Evolutionary conservation across 148 eudicot species (phyloP).

Genomic region (Suaeda aralocaspica): DNA sequence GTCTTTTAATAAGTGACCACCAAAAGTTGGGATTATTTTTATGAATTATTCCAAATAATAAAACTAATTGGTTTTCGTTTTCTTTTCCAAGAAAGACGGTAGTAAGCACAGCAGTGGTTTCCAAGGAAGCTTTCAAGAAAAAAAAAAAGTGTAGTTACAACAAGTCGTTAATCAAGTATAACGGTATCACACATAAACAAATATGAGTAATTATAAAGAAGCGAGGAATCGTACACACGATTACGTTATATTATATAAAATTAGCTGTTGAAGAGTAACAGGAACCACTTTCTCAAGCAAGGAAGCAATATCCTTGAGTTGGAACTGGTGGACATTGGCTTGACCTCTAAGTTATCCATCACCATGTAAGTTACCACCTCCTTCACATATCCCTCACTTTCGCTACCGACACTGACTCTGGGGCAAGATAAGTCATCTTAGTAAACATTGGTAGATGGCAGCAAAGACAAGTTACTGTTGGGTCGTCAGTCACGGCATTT

Average conservation of each 20-base stretch:
- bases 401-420: not conserved
- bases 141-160: no score
- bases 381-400: not conserved
- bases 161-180: no score
- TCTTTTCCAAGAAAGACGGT: no score
- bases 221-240: no score
- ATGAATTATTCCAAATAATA: no score
- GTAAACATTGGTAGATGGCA: not conserved
- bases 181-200: no score
- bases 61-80: no score
- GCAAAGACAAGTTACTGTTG: not conserved
- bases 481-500: no score
- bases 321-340: conserved; percentile 14
- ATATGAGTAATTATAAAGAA: no score
- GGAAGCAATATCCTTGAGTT: conserved; percentile 7
- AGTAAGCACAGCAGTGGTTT: conserved; percentile 14
- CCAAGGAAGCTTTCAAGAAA: conserved; percentile 27
- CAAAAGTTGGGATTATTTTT: no score
- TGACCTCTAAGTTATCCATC: conserved; percentile 22
- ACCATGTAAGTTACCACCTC: conserved; percentile 18
- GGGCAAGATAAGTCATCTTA: not conserved
- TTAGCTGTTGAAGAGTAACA: conserved; percentile 17
- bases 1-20: no score
- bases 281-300: conserved; percentile 23
- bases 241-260: no score